Evolutionary conservation across 2,329 filamentous ascomycete genomes (phyloP), one percentile per base, ranked within the genome.

Genomic region (Ophiobolus disseminans): DNA sequence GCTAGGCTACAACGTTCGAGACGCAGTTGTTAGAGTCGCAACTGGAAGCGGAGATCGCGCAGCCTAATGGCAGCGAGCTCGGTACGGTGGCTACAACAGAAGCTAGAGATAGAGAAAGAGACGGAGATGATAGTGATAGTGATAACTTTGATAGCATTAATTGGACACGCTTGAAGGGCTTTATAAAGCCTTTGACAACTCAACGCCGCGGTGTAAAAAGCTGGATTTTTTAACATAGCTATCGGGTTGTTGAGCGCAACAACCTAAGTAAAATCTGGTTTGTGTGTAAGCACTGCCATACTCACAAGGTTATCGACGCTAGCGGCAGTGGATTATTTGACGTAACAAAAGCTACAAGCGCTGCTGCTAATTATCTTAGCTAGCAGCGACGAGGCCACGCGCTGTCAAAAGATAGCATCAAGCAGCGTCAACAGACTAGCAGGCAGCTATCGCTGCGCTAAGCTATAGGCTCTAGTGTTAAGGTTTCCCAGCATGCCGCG

Each of bases 231-330:
- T 11, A 21, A 23, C 11, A 42, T 23, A n/a, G 28, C 8, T 42
- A 42, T 20, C 26, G 40, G 26, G 17, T 42, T 17, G 13, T 23
- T 35, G 14, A 35, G 40, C 26, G 10, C 22, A 32, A 30, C 8
- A 21, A 42, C 21, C 7, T 8, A 42, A n/a, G 14, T 42, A 20
- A 16, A 32, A 11, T 28, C 16, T 30, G 10, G 26, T 34, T 34
- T 23, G 28, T 42, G 5, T 42, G 26, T 22, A 42, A 34, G 25
- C 34, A 42, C 40, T 42, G 26, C 26, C 17, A 42, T 22, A 32
- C 16, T 16, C 26, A 42, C 11, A 42, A 42, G 26, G 16, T 32
- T 32, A 42, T 34, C 28, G 23, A 44, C 23, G 23, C 23, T 26
- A n/a, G 11, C 11, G 5, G 35, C 10, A 37, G 14, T 25, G 14